These are phyloP conservation scores for Scheffersomyces spartinae DNA, from an alignment of 805 yeast genomes.

Conservation along the genomic window DNA sequence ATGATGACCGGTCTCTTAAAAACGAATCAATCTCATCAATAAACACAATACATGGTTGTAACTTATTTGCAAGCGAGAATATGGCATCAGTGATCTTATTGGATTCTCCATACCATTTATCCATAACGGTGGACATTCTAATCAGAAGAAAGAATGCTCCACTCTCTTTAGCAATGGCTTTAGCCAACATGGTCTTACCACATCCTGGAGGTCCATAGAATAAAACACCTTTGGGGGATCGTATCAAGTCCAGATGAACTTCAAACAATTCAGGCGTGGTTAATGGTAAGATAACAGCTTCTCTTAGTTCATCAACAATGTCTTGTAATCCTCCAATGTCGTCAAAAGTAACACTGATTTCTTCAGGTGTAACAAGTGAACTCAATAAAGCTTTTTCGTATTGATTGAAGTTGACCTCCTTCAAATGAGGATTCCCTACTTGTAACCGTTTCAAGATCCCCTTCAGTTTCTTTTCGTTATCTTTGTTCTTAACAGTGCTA, in stretches of 20 bases:
- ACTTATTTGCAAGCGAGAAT: slow-evolving; percentile 77
- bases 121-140: slow-evolving; percentile 89
- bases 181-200: slow-evolving; percentile 95
- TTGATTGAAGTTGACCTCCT: slow-evolving; percentile 42
- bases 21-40: slow-evolving; percentile 96
- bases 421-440: slow-evolving; percentile 43
- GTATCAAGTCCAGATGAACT: slow-evolving; percentile 55
- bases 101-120: slow-evolving; percentile 96
- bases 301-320: slow-evolving; percentile 76
- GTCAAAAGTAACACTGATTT: slow-evolving; percentile 60
- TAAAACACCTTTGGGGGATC: slow-evolving; percentile 90
- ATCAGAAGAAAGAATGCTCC: slow-evolving; percentile 87
- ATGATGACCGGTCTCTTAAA: slow-evolving; percentile 69
- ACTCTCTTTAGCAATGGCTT: slow-evolving; percentile 85
- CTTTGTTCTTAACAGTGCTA: slow-evolving; percentile 33
- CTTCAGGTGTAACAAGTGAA: slow-evolving; percentile 75
- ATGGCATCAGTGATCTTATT: slow-evolving; percentile 90
- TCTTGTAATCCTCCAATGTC: slow-evolving; percentile 86
- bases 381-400: slow-evolving; percentile 75
- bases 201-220: slow-evolving; percentile 96
- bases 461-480: slow-evolving; percentile 53
- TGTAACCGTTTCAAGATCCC: slow-evolving; percentile 24
- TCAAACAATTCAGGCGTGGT: slow-evolving; percentile 61
- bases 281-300: slow-evolving; percentile 80
- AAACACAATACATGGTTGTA: slow-evolving; percentile 90